Conservation (phyloP, 2,329 filamentous ascomycete genomes). For the Trichoderma koningiopsis region DNA sequence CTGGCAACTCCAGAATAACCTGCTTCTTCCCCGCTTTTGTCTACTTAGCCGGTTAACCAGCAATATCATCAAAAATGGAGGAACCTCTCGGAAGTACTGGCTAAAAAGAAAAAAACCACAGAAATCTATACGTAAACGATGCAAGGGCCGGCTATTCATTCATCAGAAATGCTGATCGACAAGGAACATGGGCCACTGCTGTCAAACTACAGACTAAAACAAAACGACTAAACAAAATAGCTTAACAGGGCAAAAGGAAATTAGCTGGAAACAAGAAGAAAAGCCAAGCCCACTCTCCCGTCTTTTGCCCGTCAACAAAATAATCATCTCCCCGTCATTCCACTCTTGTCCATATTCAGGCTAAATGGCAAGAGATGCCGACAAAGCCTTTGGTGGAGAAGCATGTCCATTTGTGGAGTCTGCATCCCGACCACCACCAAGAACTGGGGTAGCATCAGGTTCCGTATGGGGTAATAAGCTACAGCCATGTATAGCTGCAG, state of each 20-base stretch:
- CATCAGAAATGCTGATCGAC: neutral
- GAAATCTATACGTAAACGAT: neutral
- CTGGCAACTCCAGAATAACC: neutral
- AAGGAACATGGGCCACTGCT: neutral
- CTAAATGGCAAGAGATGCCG: slow-evolving; percentile 19
- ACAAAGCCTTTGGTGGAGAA: slow-evolving; percentile 2
- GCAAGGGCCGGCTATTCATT: slow-evolving; percentile 9
- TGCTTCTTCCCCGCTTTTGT: slow-evolving; percentile 14
- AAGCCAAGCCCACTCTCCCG: neutral
- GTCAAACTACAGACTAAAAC: neutral
- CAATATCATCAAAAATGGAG: neutral
- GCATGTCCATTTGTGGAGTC: neutral
- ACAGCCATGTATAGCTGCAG: neutral
- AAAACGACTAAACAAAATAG: neutral
- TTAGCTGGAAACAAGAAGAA: neutral
- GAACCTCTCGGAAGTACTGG: slow-evolving; percentile 7
- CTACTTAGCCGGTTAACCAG: slow-evolving; percentile 15
- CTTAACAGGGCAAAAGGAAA: neutral
- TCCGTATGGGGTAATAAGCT: slow-evolving; percentile 9
- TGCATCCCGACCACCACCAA: slow-evolving; percentile 17
- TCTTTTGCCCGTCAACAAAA: neutral
- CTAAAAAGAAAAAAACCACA: slow-evolving; percentile 1
- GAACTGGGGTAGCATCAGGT: neutral
- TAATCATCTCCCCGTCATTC: slow-evolving; percentile 5
- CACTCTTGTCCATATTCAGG: slow-evolving; percentile 5